Evolutionary conservation across 805 yeast species (phyloP).

Genomic region (Sugiyamaella mastotermitis): DNA sequence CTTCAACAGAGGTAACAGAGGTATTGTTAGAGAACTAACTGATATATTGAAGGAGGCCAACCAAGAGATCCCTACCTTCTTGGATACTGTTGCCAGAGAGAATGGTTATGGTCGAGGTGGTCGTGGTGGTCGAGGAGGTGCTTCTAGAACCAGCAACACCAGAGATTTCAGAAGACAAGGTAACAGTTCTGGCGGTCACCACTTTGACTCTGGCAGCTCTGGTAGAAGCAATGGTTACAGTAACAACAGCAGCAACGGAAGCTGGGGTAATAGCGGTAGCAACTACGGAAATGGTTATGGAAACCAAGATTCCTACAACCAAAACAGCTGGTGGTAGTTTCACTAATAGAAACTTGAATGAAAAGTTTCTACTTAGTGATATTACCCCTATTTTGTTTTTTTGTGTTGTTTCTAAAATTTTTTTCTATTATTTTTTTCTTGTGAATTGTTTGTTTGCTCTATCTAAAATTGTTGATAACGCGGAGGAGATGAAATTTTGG

Average conservation of each 20-base stretch:
- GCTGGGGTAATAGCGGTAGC: constrained; percentile 21
- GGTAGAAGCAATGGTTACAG: constrained; percentile 17
- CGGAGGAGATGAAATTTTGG: too few species aligned
- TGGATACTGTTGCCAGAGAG: constrained; percentile 76
- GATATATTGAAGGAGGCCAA: constrained; percentile 91
- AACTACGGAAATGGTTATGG: constrained; percentile 24
- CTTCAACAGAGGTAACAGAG: constrained; percentile 92
- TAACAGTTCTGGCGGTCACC: constrained; percentile 29
- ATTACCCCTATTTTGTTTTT: too few species aligned
- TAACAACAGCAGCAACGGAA: constrained; percentile 19
- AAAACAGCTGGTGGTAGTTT: constrained; percentile 20
- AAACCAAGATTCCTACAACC: constrained; percentile 24
- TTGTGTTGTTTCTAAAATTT: too few species aligned
- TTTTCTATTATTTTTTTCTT: too few species aligned
- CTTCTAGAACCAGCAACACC: constrained; percentile 34
- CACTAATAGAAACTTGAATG: too few species aligned
- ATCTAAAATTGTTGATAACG: too few species aligned
- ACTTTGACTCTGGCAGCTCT: constrained; percentile 17
- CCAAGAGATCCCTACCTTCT: constrained; percentile 93
- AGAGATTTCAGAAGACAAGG: constrained; percentile 50
- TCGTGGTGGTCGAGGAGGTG: constrained; percentile 42
- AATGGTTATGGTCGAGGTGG: constrained; percentile 50
- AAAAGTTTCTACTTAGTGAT: too few species aligned
- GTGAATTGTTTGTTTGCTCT: too few species aligned
- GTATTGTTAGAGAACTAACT: constrained; percentile 79